phyloP scores from a whole-genome alignment of 257 asterid species.

The Scutellaria barbata region DNA sequence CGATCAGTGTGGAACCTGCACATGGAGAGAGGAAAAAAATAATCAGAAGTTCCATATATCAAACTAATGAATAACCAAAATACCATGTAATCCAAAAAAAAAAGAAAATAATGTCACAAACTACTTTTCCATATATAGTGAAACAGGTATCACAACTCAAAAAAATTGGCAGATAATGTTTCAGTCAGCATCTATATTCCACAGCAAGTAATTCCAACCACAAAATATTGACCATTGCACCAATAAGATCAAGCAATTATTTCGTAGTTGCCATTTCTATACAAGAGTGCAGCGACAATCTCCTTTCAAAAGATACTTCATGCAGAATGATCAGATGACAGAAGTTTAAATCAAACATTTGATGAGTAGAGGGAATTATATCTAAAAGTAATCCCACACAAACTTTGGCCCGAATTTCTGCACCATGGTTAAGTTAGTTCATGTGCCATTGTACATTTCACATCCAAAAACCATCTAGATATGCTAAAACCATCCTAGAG shows the following conservation, averaged over 20 bases:
- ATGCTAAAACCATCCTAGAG: background rate
- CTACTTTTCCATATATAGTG: background rate
- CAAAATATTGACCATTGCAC: constrained; percentile 1
- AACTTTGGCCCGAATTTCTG: constrained; percentile 5
- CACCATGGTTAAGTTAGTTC: background rate
- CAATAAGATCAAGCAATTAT: background rate
- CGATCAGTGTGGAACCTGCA: constrained; percentile 37
- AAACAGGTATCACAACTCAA: background rate
- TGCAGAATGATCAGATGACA: background rate
- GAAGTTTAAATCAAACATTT: background rate
- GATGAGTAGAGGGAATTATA: background rate
- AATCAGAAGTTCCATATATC: constrained; percentile 6
- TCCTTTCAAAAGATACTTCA: background rate
- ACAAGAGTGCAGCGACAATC: background rate
- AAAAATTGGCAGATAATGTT: constrained; percentile 7
- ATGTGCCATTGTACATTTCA: background rate
- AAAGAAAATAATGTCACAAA: background rate
- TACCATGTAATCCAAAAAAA: background rate
- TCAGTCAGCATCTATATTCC: background rate
- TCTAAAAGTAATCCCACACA: background rate
- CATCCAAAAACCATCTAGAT: background rate
- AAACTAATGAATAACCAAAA: background rate
- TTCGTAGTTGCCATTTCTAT: background rate
- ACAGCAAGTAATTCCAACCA: constrained; percentile 7
- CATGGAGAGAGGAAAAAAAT: background rate